Conservation (phyloP, 257 asterid genomes). For the Hygrophila difformis region DNA sequence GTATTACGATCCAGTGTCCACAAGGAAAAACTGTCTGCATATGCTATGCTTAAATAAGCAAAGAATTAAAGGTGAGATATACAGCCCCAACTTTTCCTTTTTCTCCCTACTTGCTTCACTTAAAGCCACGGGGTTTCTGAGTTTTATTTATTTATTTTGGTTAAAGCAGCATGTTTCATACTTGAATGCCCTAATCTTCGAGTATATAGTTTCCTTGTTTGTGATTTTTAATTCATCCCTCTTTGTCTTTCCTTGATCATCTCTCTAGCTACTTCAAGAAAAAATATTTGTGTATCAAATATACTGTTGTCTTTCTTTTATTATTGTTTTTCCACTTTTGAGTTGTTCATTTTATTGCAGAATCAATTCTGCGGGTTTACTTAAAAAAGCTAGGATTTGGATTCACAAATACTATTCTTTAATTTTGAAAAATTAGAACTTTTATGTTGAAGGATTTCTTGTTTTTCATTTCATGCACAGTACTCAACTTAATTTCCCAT, state of each 20-base stretch:
- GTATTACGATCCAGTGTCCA: too few species aligned
- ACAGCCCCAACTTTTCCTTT: constrained; percentile 56
- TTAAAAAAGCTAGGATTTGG: too few species aligned
- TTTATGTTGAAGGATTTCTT: too few species aligned
- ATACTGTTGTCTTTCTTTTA: too few species aligned
- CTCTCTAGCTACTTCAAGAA: background rate
- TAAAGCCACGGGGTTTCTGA: constrained; percentile 57
- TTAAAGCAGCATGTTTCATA: constrained; percentile 50
- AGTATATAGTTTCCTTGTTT: background rate
- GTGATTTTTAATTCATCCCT: background rate
- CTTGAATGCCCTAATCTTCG: constrained; percentile 9
- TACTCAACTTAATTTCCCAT: too few species aligned
- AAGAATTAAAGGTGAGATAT: constrained; percentile 40
- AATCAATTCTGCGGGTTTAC: too few species aligned
- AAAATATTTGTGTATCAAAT: background rate
- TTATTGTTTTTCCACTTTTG: too few species aligned
- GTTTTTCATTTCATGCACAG: too few species aligned
- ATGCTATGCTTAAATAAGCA: constrained; percentile 49
- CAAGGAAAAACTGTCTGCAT: constrained; percentile 22
- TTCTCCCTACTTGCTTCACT: constrained; percentile 50
- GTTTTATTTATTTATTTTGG: constrained; percentile 17
- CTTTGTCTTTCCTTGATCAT: background rate
- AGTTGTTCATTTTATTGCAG: too few species aligned
- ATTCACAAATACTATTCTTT: too few species aligned
- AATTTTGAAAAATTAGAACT: too few species aligned